Evolutionary conservation across 2,329 filamentous ascomycete genomes (phyloP), one percentile per base, ranked within the genome.

Genomic region (Escovopsis sp.): DNA sequence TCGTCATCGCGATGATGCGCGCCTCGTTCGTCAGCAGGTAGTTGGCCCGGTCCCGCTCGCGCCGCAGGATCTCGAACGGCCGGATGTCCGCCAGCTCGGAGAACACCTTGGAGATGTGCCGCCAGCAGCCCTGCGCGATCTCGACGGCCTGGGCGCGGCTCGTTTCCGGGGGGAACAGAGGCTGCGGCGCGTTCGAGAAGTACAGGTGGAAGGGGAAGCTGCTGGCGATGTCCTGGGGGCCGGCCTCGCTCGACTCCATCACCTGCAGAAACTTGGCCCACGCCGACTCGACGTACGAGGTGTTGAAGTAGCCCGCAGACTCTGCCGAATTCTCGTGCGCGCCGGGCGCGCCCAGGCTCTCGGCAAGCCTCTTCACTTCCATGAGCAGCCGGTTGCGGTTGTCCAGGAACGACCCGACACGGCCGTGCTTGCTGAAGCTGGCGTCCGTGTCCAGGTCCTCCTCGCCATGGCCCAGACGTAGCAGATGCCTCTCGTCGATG

Each of bases 1-100:
- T 92, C 14, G 90, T 98, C 92, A 98, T 98, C 39, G 90, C 92
- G 44, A 98, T 79, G 42, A 98, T 90, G 26, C 90, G 79, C n/a
- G 92, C 92, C 58, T 96, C 88, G 49, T 86, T 94, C 5, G 86
- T 80, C 25, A 98, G 71, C 5, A 98, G 73, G 51, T 98, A 98
- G 55, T 96, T 96, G 35, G 87, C 81, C 61, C 92, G 94, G 54
- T 98, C 90, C 26, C 82, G 77, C 43, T 87, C 82, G 37, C 80
- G 79, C 35, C 86, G 76, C 37, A 98, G 62, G 34, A 98, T 87
- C 60, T 98, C 90, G 50, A 98, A 98, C 0, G 90, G 92, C 46
- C 87, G 72, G 31, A 93, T 88, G 51, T 96, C 87, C 44, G 87
- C 85, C 33, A 98, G 66, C 54, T 96, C 86, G 0, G 80, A 76